Evolutionary conservation across 331 rosid genomes (phyloP), one percentile per base, ranked within the genome.

Genomic region (Telfairia occidentalis): DNA sequence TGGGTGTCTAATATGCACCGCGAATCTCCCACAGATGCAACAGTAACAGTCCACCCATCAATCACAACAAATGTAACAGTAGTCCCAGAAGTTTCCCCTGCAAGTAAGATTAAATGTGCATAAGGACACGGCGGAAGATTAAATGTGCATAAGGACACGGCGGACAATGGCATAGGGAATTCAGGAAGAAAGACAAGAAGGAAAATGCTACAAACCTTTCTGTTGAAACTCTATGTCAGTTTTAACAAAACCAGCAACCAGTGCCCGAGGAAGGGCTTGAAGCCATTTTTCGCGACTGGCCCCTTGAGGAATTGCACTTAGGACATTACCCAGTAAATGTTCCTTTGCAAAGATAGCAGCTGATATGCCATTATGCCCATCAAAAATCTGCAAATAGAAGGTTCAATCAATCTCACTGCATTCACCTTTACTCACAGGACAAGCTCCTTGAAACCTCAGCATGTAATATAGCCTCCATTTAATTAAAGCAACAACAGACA

Each of bases 31-130:
- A 95, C 99, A 63, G 97, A 95, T 45, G 99, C 99, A 73, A 90
- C 99, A 45, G 99, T 95, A 71, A 95, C 88, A 79, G 99, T 95
- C 99, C 99, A 95, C 63, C 83, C 96, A 78, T 95, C 99, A 71
- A 95, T 80, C 77, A 95, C 75, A 79, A 95, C 97, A 81, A 95
- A 87, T 43, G 99, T 95, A 71, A 89, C 99, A 19, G 99, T 95
- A n/a, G 99, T 95, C 77, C 99, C 99, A 55, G 99, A 95, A 73
- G 99, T 95, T 84, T 95, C 99, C 37, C 99, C 99, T 95, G 89
- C 77, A 64, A 35, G 78, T 40, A 54, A 82, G 35, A 69, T 73
- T 46, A 70, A 50, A 76, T 48, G 49, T 63, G 71, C 82, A 55
- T 52, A 67, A 48, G 79, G 3, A 50, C 34, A 48, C 64, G 18